Percentiles rank a stretch among this genome's conserved stretches.
phyloP scores from a whole-genome alignment of 78 protist species.

The Polysphondylium violaceum region DNA sequence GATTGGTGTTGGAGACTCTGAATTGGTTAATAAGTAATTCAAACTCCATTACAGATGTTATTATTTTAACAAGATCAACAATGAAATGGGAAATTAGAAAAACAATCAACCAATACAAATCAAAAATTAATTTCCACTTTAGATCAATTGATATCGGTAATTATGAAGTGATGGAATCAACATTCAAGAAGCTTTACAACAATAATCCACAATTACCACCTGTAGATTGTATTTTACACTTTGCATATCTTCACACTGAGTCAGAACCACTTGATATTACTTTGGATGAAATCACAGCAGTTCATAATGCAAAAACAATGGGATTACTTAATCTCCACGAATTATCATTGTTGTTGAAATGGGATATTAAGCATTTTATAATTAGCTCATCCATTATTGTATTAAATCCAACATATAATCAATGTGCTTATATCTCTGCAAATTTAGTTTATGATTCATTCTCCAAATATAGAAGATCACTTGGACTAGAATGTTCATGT shows the following conservation, averaged over 20 bases:
- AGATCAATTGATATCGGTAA: conserved; percentile 1
- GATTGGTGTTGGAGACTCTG: neutral
- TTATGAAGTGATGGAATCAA: neutral
- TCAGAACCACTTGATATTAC: neutral
- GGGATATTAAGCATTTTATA: conserved; percentile 36
- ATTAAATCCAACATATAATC: conserved; percentile 58
- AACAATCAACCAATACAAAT: neutral
- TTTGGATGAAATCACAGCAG: neutral
- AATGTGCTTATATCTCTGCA: conserved; percentile 81
- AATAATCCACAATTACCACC: neutral
- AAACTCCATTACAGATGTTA: neutral
- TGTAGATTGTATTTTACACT: conserved; percentile 53
- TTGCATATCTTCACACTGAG: conserved; percentile 31
- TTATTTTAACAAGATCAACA: conserved; percentile 21
- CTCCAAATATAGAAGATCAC: conserved; percentile 19
- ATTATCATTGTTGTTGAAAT: neutral
- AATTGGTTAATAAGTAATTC: conserved; percentile 8
- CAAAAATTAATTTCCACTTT: neutral
- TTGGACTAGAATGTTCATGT: conserved; percentile 41
- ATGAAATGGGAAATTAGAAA: conserved; percentile 41
- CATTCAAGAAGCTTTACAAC: neutral
- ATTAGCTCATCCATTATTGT: conserved; percentile 56
- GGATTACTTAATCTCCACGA: conserved; percentile 74
- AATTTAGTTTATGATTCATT: conserved; percentile 81
- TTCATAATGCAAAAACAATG: conserved; percentile 50